phyloP scores from a whole-genome alignment of 2,329 filamentous ascomycete genomes.

The Mariannaea elegans region DNA sequence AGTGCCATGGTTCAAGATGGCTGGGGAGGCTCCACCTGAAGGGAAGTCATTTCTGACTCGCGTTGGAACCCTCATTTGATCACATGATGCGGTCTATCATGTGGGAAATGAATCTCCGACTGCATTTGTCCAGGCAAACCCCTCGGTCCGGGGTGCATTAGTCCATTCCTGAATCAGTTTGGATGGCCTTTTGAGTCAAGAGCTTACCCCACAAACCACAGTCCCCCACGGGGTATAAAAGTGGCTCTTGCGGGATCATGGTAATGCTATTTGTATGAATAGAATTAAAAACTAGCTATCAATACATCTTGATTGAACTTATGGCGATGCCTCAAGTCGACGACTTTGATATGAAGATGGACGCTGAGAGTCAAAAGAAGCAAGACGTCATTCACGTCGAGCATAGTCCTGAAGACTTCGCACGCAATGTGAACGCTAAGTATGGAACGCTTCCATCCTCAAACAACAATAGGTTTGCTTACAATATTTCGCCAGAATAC shows the following conservation, averaged over 20 bases:
- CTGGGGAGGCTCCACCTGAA: too few species aligned
- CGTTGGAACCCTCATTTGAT: too few species aligned
- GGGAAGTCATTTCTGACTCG: too few species aligned
- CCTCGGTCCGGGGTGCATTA: too few species aligned
- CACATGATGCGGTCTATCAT: too few species aligned
- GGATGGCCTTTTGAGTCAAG: conserved; percentile 3
- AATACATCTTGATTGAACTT: not conserved
- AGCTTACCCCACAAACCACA: conserved; percentile 12
- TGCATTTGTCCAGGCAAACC: too few species aligned
- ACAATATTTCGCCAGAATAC: conserved; percentile 30
- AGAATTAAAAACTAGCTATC: not conserved
- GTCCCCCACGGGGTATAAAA: conserved; percentile 11
- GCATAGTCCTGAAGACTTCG: conserved; percentile 37
- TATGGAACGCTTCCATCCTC: conserved; percentile 5
- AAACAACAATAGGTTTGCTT: not conserved
- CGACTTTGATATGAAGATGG: too few species aligned
- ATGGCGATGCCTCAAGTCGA: conserved; percentile 9
- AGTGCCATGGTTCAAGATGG: too few species aligned
- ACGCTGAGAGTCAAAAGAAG: conserved; percentile 15
- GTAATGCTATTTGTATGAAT: not conserved
- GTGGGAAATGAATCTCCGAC: too few species aligned
- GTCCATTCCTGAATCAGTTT: conserved; percentile 9
- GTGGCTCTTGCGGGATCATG: not conserved
- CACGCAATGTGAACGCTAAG: conserved; percentile 46
- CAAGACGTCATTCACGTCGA: conserved; percentile 27